phyloP scores from a whole-genome alignment of 805 yeast species.

The Suhomyces canberraensis region DNA sequence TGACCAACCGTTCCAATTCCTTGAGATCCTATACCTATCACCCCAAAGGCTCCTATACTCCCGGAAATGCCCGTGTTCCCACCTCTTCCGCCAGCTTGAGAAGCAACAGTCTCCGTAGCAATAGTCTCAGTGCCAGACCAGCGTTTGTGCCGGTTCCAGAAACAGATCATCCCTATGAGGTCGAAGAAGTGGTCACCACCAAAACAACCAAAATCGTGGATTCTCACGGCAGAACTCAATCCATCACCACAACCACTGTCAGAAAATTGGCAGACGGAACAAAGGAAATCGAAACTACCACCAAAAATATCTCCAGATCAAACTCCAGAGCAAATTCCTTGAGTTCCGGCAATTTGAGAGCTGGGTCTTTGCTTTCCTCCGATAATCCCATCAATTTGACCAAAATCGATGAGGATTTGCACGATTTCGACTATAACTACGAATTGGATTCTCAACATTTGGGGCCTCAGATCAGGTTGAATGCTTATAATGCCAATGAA shows the following conservation, averaged over 20 bases:
- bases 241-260: slow-evolving; percentile 39
- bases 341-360: slow-evolving; percentile 13
- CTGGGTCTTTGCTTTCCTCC: slow-evolving; percentile 19
- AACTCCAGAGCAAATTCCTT: slow-evolving; percentile 33
- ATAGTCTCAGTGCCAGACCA: neutral
- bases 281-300: slow-evolving; percentile 40
- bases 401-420: slow-evolving; percentile 43
- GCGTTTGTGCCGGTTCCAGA: slow-evolving; percentile 8
- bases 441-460: slow-evolving; percentile 24
- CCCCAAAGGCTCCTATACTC: slow-evolving; percentile 37
- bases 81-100: slow-evolving; percentile 4
- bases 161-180: slow-evolving; percentile 10
- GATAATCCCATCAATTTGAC: slow-evolving; percentile 22
- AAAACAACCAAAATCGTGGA: slow-evolving; percentile 42
- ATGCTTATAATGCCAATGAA: neutral
- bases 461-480: slow-evolving; percentile 1
- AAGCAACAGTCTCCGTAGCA: slow-evolving; percentile 1
- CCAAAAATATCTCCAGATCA: slow-evolving; percentile 36
- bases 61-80: slow-evolving; percentile 18
- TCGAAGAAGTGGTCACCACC: slow-evolving; percentile 32
- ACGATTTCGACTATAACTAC: slow-evolving; percentile 42
- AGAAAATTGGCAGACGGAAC: slow-evolving; percentile 41
- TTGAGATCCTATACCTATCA: slow-evolving; percentile 34
- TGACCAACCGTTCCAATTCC: slow-evolving; percentile 27
- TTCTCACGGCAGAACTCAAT: slow-evolving; percentile 35